These are phyloP conservation scores for Suillus decipiens DNA, from an alignment of 768 basidiomycete genomes.

Conservation along the genomic window DNA sequence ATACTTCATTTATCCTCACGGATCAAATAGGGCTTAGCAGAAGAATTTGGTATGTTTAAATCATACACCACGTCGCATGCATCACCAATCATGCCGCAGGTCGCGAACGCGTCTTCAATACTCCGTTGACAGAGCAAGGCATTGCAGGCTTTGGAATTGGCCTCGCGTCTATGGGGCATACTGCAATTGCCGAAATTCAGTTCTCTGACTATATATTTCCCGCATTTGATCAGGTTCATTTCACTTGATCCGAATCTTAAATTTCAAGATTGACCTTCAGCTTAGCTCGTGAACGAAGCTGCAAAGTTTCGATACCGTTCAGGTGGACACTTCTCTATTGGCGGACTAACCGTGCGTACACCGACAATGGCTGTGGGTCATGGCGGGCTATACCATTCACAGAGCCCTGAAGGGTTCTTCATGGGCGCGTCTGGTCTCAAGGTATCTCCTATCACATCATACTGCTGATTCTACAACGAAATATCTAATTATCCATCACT, in stretches of 20 bases:
- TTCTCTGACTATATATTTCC: slow-evolving; percentile 92
- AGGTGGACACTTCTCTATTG: slow-evolving; percentile 81
- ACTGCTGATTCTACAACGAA: not conserved
- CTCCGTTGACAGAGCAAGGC: slow-evolving; percentile 89
- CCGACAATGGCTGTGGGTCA: slow-evolving; percentile 94
- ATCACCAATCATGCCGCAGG: slow-evolving; percentile 45
- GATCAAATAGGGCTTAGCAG: slow-evolving; percentile 73
- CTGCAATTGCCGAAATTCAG: slow-evolving; percentile 92
- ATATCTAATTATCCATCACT: slow-evolving; percentile 1
- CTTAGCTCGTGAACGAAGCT: slow-evolving; percentile 89
- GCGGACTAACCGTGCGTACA: slow-evolving; percentile 77
- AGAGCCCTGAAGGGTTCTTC: slow-evolving; percentile 95
- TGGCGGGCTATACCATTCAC: slow-evolving; percentile 92
- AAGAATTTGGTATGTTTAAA: slow-evolving; percentile 76
- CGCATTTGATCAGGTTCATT: slow-evolving; percentile 85
- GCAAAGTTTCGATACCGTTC: slow-evolving; percentile 92
- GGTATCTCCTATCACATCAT: slow-evolving; percentile 38
- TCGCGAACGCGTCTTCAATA: slow-evolving; percentile 92
- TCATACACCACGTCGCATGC: not conserved
- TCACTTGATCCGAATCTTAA: slow-evolving; percentile 1
- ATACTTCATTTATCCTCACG: slow-evolving; percentile 5
- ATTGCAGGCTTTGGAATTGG: slow-evolving; percentile 96
- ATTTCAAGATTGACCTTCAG: not conserved
- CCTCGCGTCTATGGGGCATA: slow-evolving; percentile 89
- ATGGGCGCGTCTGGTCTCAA: slow-evolving; percentile 89